These are phyloP conservation scores for Citrus medica DNA, from an alignment of 345 rosid species.

Conservation along the genomic window DNA sequence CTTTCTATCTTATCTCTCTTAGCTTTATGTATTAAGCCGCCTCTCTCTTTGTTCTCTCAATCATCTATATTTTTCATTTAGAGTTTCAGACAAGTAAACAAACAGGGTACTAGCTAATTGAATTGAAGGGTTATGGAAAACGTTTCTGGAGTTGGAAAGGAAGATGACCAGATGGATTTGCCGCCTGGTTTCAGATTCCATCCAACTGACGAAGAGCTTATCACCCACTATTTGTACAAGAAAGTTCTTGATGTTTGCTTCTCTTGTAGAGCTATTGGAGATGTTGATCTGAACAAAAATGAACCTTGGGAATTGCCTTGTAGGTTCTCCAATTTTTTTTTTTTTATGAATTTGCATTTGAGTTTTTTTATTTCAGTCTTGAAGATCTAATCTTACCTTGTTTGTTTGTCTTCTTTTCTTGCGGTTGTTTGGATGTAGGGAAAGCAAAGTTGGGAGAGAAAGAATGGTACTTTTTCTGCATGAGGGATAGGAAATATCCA, in stretches of 20 bases:
- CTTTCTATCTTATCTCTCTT: slow-evolving; percentile 25
- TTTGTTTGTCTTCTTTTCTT: not conserved
- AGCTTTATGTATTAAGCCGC: slow-evolving; percentile 17
- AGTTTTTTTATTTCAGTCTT: not conserved
- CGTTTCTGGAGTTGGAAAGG: slow-evolving; percentile 39
- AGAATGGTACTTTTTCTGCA: slow-evolving; percentile 94
- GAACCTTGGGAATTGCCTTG: slow-evolving; percentile 99
- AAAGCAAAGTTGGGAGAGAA: slow-evolving; percentile 96
- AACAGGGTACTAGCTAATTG: slow-evolving; percentile 34
- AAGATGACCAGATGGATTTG: slow-evolving; percentile 67
- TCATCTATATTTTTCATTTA: slow-evolving; percentile 6
- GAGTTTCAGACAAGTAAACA: not conserved
- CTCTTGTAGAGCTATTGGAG: slow-evolving; percentile 75
- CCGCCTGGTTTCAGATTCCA: slow-evolving; percentile 94
- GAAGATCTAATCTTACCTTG: too few relatives aligned
- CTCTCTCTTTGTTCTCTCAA: slow-evolving; percentile 13
- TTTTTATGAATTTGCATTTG: not conserved
- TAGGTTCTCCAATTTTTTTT: slow-evolving; percentile 32
- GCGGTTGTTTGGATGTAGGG: slow-evolving; percentile 38
- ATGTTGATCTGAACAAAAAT: slow-evolving; percentile 90
- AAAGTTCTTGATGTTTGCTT: slow-evolving; percentile 62
- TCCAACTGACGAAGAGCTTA: slow-evolving; percentile 97
- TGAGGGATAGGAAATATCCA: slow-evolving; percentile 88
- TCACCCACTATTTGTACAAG: slow-evolving; percentile 65
- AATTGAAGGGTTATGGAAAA: slow-evolving; percentile 35